Percentiles rank a stretch among this genome's conserved stretches.
Conservation (phyloP, 768 basidiomycete species). For the Amanita rubescens region DNA sequence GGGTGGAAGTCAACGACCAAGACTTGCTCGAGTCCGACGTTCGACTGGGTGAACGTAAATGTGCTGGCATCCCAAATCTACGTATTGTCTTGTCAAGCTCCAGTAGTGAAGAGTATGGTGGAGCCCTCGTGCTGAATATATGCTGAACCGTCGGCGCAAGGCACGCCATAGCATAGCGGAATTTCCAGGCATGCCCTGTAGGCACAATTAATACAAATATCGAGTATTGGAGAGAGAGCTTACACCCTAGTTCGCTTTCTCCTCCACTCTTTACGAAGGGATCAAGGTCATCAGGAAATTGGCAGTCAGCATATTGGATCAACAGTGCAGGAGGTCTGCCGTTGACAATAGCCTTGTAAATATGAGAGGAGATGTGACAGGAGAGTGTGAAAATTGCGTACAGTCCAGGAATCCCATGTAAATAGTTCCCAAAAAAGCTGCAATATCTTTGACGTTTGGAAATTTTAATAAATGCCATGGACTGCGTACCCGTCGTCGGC, state of each 20-base stretch:
- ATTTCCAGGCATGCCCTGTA: constrained; percentile 39
- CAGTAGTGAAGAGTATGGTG: constrained; percentile 36
- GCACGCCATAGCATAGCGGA: constrained; percentile 37
- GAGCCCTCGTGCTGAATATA: constrained; percentile 30
- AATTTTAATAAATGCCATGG: neutral
- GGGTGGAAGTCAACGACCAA: constrained; percentile 32
- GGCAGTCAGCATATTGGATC: constrained; percentile 43
- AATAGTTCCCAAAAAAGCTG: constrained; percentile 49
- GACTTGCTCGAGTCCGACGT: constrained; percentile 21
- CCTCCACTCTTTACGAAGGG: constrained; percentile 24
- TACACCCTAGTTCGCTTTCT: constrained; percentile 36
- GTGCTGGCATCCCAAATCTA: constrained; percentile 37
- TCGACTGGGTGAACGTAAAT: constrained; percentile 33
- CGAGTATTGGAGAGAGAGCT: constrained; percentile 13
- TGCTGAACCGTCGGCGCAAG: constrained; percentile 36
- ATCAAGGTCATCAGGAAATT: constrained; percentile 40
- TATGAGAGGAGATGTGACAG: neutral
- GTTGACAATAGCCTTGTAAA: constrained; percentile 35
- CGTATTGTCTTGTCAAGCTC: constrained; percentile 46
- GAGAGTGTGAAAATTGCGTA: constrained; percentile 16
- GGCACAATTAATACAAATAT: neutral
- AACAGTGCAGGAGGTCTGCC: constrained; percentile 42
- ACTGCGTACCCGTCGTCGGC: constrained; percentile 30
- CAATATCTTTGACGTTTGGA: constrained; percentile 1
- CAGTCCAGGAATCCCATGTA: constrained; percentile 43